Evolutionary conservation across 2,329 filamentous ascomycete species (phyloP), one percentile per base, ranked within the genome.

Genomic region (Apiospora hydei): DNA sequence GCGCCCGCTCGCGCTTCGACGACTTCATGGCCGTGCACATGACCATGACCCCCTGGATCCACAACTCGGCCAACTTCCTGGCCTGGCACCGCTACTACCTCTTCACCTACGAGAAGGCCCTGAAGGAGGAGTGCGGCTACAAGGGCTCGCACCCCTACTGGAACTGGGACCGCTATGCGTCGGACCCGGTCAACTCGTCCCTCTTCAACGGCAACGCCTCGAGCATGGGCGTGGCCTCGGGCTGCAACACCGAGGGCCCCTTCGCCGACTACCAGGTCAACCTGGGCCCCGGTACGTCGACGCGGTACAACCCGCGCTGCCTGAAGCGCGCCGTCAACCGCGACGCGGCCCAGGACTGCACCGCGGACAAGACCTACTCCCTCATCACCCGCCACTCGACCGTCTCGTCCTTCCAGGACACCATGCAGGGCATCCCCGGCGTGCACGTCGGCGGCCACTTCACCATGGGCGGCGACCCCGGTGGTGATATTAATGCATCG

Each of bases 171-270:
- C 81, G 81, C 74, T 82, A 81, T 77, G 78, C 83, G 10, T 71
- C 77, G 4, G 82, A 86, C 67, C 79, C 81, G 0, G 74, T 76
- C 66, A 81, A 83, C 72, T 86, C 85, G 0, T 84, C 85, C 18
- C 77, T 87, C 51, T 87, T 88, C 73, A 84, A 86, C 72, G 87
- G 87, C 71, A 83, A 83, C 71, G 81, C 79, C 18, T 83, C 82
- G 61, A 82, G 80, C 64, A 77, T 85, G 83, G 82, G 80, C 16
- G 83, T 84, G 4, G 81, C 86, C 61, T 57, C 84, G 0, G 87
- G 86, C 16, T 88, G 87, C 76, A 78, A 88, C 0, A 77, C 77
- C 16, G 81, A 78, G 4, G 85, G 85, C 0, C 86, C 86, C 1
- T 80, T 87, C 1, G 76, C 75, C 47, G 76, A 78, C 66, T 74